These are phyloP conservation scores for Catharanthus roseus DNA, from an alignment of 257 asterid species.

Conservation along the genomic window DNA sequence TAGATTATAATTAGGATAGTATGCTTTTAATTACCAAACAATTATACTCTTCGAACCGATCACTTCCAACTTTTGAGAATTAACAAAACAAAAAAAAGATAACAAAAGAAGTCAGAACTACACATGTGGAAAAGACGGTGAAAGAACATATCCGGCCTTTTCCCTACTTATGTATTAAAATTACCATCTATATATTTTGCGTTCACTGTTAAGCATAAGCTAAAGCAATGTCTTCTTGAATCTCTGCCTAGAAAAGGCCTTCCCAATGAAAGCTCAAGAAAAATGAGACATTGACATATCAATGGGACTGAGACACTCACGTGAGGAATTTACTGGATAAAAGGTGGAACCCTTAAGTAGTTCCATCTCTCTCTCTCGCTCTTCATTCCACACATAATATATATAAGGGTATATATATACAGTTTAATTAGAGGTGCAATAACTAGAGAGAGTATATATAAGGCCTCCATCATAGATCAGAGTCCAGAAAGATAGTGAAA, in stretches of 20 bases:
- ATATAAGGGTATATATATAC: no score
- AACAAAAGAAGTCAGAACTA: no score
- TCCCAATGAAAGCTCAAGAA: background rate
- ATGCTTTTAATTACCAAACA: no score
- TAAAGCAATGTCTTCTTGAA: constrained; percentile 1
- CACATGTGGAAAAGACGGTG: background rate
- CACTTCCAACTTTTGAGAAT: no score
- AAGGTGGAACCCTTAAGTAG: no score
- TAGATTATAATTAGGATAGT: no score
- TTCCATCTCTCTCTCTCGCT: background rate
- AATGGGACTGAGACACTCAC: constrained; percentile 9
- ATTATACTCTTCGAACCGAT: no score
- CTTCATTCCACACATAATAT: no score
- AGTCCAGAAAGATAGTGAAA: constrained; percentile 2
- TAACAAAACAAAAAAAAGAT: no score
- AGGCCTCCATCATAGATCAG: no score
- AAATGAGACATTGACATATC: background rate
- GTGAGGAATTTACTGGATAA: background rate
- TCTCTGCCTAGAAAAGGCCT: background rate
- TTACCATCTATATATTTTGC: no score
- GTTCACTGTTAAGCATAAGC: constrained; percentile 7
- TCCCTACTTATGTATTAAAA: background rate
- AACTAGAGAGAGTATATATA: background rate
- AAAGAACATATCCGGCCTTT: background rate
- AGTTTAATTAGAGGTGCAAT: background rate